Conservation (phyloP, 208 protist genomes). For the Trichomonas vaginalis region DNA sequence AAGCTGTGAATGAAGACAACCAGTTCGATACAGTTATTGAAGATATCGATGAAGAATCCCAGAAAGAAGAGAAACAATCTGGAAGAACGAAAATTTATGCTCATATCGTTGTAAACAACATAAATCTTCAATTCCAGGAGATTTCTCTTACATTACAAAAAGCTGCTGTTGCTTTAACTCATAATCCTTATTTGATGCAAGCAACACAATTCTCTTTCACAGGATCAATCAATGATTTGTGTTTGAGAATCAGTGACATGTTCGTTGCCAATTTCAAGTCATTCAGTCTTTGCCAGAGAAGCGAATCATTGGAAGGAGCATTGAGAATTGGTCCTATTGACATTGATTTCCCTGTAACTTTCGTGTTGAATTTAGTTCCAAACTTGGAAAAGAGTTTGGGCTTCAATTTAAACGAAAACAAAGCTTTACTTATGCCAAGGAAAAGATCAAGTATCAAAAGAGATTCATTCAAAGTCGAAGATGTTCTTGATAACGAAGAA, state of each 20-base stretch:
- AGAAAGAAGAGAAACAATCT: not conserved
- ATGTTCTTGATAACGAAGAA: not conserved
- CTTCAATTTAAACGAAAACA: not conserved
- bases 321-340: not conserved
- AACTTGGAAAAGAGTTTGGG: not conserved
- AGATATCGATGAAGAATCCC: not conserved
- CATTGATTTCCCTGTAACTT: not conserved
- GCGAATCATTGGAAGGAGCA: not conserved
- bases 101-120: not conserved
- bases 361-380: not conserved
- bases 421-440: not conserved
- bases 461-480: not conserved
- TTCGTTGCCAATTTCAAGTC: not conserved
- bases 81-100: not conserved
- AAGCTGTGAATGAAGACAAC: not conserved
- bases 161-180: not conserved
- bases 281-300: not conserved
- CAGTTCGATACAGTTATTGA: not conserved
- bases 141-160: not conserved
- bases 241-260: not conserved
- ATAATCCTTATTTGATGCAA: not conserved
- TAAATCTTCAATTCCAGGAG: not conserved
- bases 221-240: not conserved
- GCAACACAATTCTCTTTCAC: not conserved
- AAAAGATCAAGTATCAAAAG: not conserved